phyloP scores from a whole-genome alignment of 257 asterid genomes.

The Lycium ferocissimum region DNA sequence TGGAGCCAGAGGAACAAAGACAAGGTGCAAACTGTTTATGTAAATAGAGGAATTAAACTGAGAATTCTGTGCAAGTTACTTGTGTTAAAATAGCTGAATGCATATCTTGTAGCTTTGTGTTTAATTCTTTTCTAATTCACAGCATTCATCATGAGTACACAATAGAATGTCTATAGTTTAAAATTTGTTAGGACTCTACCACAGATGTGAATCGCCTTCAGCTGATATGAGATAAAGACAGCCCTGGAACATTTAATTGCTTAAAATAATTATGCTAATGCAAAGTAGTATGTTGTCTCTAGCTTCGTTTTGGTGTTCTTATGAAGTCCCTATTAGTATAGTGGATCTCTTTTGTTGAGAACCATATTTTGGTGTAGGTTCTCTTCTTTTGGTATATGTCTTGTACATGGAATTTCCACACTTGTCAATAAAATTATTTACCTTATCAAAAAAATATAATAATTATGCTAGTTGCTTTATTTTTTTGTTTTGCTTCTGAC shows the following conservation, averaged over 20 bases:
- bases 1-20: conserved; percentile 42
- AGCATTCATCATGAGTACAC: conserved; percentile 17
- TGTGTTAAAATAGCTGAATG: conserved; percentile 18
- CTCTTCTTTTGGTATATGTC: too few species aligned
- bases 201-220: background rate
- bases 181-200: background rate
- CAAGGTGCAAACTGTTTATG: conserved; percentile 53
- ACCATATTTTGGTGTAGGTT: too few species aligned
- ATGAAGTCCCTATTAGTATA: too few species aligned
- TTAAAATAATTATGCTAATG: background rate
- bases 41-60: conserved; percentile 26
- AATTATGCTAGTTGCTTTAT: background rate
- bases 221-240: background rate
- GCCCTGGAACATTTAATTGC: conserved; percentile 6
- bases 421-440: too few species aligned
- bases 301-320: too few species aligned
- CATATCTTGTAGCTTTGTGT: background rate
- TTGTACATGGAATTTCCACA: too few species aligned
- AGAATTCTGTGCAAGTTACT: conserved; percentile 18
- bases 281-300: background rate
- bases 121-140: background rate
- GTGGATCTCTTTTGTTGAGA: too few species aligned
- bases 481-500: background rate
- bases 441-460: too few species aligned
- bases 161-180: background rate